Percentiles rank a stretch among this genome's conserved stretches.
Conservation (phyloP, 2,329 filamentous ascomycete genomes). For the Aureobasidium lini region DNA sequence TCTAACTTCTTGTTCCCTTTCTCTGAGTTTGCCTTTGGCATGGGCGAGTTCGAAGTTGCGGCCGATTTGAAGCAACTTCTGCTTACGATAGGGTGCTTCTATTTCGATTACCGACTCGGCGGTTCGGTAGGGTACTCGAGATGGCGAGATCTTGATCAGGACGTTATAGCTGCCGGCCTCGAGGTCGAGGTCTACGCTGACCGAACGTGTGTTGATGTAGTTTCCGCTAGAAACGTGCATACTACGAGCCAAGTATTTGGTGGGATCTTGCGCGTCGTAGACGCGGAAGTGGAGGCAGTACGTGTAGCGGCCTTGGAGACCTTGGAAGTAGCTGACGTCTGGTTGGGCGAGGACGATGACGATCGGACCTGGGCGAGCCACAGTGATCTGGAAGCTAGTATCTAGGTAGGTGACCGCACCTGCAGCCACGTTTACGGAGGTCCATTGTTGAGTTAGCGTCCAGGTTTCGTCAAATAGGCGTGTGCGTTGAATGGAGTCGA, state of each 20-base stretch:
- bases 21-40: slow-evolving; percentile 52
- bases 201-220: slow-evolving; percentile 58
- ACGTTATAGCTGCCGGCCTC: slow-evolving; percentile 69
- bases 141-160: slow-evolving; percentile 65
- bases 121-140: slow-evolving; percentile 47
- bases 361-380: slow-evolving; percentile 45
- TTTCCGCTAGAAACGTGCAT: slow-evolving; percentile 23
- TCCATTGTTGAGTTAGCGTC: slow-evolving; percentile 56
- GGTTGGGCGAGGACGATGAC: slow-evolving; percentile 55
- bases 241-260: slow-evolving; percentile 24
- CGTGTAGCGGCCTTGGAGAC: slow-evolving; percentile 49
- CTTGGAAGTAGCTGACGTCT: slow-evolving; percentile 54
- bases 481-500: slow-evolving; percentile 54
- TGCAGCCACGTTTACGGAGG: slow-evolving; percentile 35
- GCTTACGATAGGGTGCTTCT: slow-evolving; percentile 46
- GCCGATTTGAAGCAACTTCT: slow-evolving; percentile 67
- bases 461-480: slow-evolving; percentile 56
- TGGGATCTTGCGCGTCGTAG: slow-evolving; percentile 41
- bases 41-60: slow-evolving; percentile 64
- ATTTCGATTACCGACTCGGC: background rate
- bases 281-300: slow-evolving; percentile 53
- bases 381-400: slow-evolving; percentile 50
- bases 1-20: slow-evolving; percentile 36
- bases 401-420: slow-evolving; percentile 55
- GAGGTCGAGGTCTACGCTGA: slow-evolving; percentile 66